Conservation (phyloP, 768 basidiomycete genomes). For the Kwoniella sp. region DNA sequence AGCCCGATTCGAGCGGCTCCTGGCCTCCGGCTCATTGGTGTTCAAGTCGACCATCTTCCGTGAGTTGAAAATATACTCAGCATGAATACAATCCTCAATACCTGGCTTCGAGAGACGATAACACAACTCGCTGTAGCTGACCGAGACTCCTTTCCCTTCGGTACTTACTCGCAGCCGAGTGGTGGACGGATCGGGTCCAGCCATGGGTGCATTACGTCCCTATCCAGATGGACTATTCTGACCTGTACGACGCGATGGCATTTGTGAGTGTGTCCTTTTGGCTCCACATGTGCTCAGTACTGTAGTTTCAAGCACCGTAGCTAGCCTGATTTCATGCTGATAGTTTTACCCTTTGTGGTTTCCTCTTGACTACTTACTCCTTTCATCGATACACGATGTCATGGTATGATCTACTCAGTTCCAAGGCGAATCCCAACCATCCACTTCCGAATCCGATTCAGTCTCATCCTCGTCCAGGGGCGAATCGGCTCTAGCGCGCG, state of each 20-base stretch:
- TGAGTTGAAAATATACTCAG: conserved; percentile 21
- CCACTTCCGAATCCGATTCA: background rate
- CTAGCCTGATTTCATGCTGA: background rate
- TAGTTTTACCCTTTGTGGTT: too few species aligned
- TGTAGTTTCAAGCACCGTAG: background rate
- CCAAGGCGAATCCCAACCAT: conserved; percentile 18
- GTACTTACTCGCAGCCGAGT: conserved; percentile 48
- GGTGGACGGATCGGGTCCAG: conserved; percentile 56
- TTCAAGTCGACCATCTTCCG: conserved; percentile 54
- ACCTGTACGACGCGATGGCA: conserved; percentile 46
- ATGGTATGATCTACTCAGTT: conserved; percentile 21
- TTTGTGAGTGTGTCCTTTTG: conserved; percentile 29
- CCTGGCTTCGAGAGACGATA: too few species aligned
- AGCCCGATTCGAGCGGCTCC: conserved; percentile 50
- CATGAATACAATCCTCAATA: too few species aligned
- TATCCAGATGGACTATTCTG: conserved; percentile 49
- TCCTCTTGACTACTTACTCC: background rate
- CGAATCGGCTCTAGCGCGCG: conserved; percentile 35
- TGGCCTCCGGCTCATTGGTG: conserved; percentile 45
- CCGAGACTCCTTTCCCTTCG: too few species aligned
- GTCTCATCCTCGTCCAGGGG: conserved; percentile 17
- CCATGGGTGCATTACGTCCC: conserved; percentile 56
- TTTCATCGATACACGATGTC: background rate
- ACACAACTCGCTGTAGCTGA: too few species aligned
- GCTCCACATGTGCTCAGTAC: background rate